Base-by-base conservation (phyloP, 2,329 filamentous ascomycete species). In the Dothiorella sarmentorum region DNA sequence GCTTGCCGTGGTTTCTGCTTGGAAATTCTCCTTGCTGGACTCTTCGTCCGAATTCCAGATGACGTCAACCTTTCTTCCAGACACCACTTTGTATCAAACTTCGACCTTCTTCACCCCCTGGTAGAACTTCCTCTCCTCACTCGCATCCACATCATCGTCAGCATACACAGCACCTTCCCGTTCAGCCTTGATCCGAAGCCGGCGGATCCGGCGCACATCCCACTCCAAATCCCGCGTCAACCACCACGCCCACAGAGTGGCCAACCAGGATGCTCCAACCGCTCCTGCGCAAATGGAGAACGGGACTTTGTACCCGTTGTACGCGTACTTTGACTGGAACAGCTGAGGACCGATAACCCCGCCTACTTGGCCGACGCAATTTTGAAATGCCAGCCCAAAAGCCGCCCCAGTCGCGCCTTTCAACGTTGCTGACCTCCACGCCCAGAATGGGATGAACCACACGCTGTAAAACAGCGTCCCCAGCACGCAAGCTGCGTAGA, bases 361-460 rank as follows among this genome's bases (percentile, higher is more conserved):
- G 4, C 77, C 77, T 1, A 79, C 67, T 63, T 79, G 77, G 0
- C 71, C 76, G 6, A 78, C 68, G 4, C 71, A 73, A 1, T 71
- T 73, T 60, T 78, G 76, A 9, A 79, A 66, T 0, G 73, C 76
- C 2, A 78, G 66, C 0, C 75, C 75, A 57, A 79, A 78, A 0
- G 76, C 76, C 0, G 76, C 75, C 10, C 75, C 77, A 0, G 77
- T 79, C 5, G 71, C 72, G 2, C 77, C 76, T 1, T 66, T 64
- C 1, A 78, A 65, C 9, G 75, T 75, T 3, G 74, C 72, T 3
- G 75, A 76, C 38, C 76, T 69, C 75, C 56, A 78, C 22, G 71
- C 72, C 76, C 76, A 79, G 61, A 78, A 78, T 0, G 76, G 73
- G 13, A 79, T 75, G 59, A 78, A 78, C 58, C 75, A 78, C 3